These are phyloP conservation scores for Rhodosorus marinus DNA, from an alignment of 23 red algal genomes.

Conservation along the genomic window DNA sequence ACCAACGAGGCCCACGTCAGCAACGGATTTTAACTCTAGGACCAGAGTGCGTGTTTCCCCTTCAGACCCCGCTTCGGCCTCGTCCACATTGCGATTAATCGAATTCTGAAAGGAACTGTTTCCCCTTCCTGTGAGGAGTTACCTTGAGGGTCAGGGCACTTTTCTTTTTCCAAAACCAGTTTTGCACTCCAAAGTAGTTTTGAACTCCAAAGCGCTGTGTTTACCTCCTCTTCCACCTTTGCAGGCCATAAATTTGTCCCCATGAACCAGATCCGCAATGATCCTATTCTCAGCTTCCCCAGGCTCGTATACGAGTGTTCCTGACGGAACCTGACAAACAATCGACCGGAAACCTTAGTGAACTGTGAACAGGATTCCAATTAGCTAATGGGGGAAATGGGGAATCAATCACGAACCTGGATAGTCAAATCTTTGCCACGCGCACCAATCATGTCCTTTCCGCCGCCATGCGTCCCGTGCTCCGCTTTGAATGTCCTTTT, in stretches of 20 bases:
- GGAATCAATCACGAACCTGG: too few species aligned
- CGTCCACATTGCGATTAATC: slow-evolving; percentile 34
- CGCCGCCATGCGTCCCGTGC: neutral
- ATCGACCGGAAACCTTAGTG: neutral
- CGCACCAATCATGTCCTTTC: neutral
- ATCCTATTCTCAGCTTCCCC: neutral
- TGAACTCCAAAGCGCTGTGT: neutral
- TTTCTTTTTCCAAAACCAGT: neutral
- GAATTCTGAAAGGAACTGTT: slow-evolving; percentile 16
- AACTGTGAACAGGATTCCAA: neutral
- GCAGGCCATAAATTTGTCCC: too few species aligned
- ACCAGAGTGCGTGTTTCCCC: slow-evolving; percentile 18
- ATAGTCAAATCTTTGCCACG: too few species aligned
- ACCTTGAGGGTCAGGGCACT: neutral
- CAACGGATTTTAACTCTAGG: slow-evolving; percentile 68
- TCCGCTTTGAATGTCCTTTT: neutral
- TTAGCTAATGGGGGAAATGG: neutral
- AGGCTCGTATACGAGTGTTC: neutral
- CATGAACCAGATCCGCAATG: too few species aligned
- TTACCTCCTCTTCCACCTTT: neutral
- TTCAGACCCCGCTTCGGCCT: slow-evolving; percentile 9
- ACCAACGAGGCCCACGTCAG: slow-evolving; percentile 77
- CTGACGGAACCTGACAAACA: neutral
- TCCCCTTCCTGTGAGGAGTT: slow-evolving; percentile 4
- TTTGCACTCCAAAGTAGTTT: neutral